Conservation (phyloP, 1,284 basidiomycete species). For the Tylopilus sp. region DNA sequence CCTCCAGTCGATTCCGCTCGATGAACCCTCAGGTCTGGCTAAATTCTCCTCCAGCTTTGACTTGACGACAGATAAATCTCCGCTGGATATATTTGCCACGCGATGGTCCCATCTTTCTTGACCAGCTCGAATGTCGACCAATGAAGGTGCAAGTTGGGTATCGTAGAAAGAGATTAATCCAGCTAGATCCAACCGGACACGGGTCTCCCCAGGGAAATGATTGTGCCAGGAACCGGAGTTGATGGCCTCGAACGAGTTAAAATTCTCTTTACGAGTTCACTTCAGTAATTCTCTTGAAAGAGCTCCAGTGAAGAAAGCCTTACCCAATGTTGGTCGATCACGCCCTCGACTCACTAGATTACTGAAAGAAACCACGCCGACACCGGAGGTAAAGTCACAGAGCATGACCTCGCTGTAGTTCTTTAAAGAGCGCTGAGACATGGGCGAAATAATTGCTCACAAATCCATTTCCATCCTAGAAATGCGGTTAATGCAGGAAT, state of each 20-base stretch:
- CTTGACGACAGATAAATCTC: slow-evolving; percentile 19
- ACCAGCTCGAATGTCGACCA: slow-evolving; percentile 26
- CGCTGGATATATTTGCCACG: slow-evolving; percentile 30
- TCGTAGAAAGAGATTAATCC: slow-evolving; percentile 40
- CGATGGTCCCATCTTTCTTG: slow-evolving; percentile 33
- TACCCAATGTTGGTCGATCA: background rate
- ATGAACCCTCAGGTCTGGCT: slow-evolving; percentile 4
- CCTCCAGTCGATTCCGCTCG: slow-evolving; percentile 46
- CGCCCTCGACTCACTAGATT: background rate
- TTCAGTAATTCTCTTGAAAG: background rate
- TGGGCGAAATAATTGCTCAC: slow-evolving; percentile 30
- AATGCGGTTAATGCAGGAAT: background rate
- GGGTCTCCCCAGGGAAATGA: slow-evolving; percentile 37
- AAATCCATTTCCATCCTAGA: slow-evolving; percentile 51
- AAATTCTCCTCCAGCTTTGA: slow-evolving; percentile 27
- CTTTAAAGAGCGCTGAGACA: background rate
- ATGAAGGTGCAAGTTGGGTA: slow-evolving; percentile 29
- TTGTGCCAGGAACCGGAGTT: slow-evolving; percentile 38
- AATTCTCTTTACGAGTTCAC: background rate
- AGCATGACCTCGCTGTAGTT: slow-evolving; percentile 50
- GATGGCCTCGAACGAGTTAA: slow-evolving; percentile 17
- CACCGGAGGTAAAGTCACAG: slow-evolving; percentile 45
- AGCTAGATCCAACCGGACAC: slow-evolving; percentile 35
- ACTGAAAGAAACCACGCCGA: slow-evolving; percentile 39
- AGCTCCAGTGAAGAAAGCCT: background rate